Evolutionary conservation across 257 asterid genomes (phyloP).

Genomic region (Solanum verrucosum): DNA sequence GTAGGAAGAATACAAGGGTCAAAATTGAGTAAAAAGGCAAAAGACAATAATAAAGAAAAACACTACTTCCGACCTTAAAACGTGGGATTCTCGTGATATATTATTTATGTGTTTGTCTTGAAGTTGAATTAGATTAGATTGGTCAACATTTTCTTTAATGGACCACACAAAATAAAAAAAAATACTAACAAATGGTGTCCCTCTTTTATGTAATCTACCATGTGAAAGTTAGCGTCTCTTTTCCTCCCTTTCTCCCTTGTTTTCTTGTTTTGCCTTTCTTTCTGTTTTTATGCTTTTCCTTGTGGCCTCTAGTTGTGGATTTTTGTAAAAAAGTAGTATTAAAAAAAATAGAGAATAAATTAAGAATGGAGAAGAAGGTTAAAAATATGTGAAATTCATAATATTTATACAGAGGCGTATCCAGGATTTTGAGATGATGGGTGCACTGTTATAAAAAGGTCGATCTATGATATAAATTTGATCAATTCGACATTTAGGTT

Average conservation of each 20-base stretch:
- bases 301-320: neutral
- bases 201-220: neutral
- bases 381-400: neutral
- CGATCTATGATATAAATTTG: no score
- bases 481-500: no score
- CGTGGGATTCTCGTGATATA: constrained; percentile 8
- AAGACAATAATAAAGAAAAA: neutral
- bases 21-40: neutral
- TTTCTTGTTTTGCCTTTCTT: neutral
- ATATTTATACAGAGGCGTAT: neutral
- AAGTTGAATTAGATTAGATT: neutral
- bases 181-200: neutral
- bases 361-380: neutral
- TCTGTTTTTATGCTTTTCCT: neutral
- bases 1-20: neutral
- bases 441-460: no score
- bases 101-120: neutral
- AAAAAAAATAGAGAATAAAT: neutral
- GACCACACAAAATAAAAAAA: neutral
- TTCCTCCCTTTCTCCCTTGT: neutral
- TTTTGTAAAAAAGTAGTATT: neutral
- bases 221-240: neutral
- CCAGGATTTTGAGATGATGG: no score
- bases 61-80: neutral
- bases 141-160: neutral